phyloP scores from a whole-genome alignment of 2,329 filamentous ascomycete species.

The Curvularia sp. region DNA sequence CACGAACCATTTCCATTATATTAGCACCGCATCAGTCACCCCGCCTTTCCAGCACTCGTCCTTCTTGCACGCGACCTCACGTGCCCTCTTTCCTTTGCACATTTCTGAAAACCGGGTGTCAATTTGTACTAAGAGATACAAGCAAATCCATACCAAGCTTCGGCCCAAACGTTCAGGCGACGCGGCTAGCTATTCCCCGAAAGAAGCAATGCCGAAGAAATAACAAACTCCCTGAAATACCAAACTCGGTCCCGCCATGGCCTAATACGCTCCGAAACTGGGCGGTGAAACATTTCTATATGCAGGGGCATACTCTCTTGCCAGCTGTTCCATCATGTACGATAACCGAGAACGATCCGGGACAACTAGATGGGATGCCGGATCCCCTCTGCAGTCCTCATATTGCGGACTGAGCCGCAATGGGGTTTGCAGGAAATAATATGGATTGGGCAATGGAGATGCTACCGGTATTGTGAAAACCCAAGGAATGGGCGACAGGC shows the following conservation, averaged over 20 bases:
- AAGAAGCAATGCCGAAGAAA: constrained; percentile 2
- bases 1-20: background rate
- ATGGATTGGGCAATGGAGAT: constrained; percentile 16
- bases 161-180: background rate
- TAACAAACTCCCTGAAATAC: background rate
- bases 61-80: background rate
- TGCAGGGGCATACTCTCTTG: background rate
- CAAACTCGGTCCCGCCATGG: background rate
- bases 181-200: constrained; percentile 4
- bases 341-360: constrained; percentile 24
- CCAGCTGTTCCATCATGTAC: constrained; percentile 9
- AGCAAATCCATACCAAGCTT: constrained; percentile 2
- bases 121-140: constrained; percentile 4
- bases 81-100: background rate
- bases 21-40: background rate
- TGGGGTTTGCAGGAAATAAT: constrained; percentile 36
- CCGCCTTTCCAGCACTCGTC: background rate
- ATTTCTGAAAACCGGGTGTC: background rate
- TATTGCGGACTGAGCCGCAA: constrained; percentile 42
- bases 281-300: constrained; percentile 9
- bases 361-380: constrained; percentile 29
- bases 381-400: constrained; percentile 38
- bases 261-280: constrained; percentile 2
- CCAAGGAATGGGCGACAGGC: constrained; percentile 35
- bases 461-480: constrained; percentile 3